Percentiles rank a stretch among this genome's conserved stretches.
Evolutionary conservation across 2,329 filamentous ascomycete species (phyloP).

Genomic region (Apiospora saccharicola): DNA sequence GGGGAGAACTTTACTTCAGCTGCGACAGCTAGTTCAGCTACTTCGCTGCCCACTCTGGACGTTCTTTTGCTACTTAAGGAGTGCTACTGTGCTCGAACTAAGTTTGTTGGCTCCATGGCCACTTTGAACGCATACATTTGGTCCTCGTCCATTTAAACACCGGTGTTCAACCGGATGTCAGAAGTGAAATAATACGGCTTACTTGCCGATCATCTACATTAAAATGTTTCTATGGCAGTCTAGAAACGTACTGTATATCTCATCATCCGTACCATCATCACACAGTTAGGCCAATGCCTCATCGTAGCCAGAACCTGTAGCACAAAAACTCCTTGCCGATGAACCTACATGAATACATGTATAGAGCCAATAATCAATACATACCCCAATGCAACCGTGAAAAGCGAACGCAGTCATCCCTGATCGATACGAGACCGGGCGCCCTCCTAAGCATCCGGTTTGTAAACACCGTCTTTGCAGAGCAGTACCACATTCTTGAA

Average conservation of each 20-base stretch:
- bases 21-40: not conserved
- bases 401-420: not conserved
- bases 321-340: constrained; percentile 10
- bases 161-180: not conserved
- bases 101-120: not conserved
- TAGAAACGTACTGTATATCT: not conserved
- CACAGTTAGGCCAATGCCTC: constrained; percentile 1
- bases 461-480: constrained; percentile 84
- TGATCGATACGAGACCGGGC: constrained; percentile 8
- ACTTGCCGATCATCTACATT: not conserved
- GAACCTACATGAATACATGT: constrained; percentile 4
- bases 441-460: constrained; percentile 49
- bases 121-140: not conserved
- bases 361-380: constrained; percentile 1
- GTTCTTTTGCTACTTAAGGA: not conserved
- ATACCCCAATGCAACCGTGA: not conserved
- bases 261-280: constrained; percentile 9
- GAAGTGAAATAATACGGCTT: not conserved
- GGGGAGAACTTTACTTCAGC: not conserved
- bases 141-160: not conserved
- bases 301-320: not conserved
- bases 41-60: not conserved
- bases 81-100: not conserved
- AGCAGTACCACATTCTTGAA: constrained; percentile 95
- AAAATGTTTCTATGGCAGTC: not conserved